Conservation (phyloP, 495 filamentous ascomycete species). For the Talaromyces proteolyticus region DNA sequence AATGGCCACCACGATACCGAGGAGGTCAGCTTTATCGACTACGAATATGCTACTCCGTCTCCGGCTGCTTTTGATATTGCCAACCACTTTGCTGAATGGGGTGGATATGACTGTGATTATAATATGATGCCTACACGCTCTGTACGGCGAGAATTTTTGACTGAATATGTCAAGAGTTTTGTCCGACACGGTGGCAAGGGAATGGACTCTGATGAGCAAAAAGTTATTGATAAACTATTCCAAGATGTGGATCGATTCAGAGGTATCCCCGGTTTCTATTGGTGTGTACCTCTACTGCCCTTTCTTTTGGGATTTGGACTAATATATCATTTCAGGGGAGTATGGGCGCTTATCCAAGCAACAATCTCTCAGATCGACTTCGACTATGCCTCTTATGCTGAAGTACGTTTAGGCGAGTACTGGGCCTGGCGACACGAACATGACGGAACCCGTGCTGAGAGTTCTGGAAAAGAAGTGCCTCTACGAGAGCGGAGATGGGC, state of each 20-base stretch:
- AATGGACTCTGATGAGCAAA: constrained; percentile 39
- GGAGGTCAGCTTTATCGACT: constrained; percentile 89
- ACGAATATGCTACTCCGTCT: constrained; percentile 91
- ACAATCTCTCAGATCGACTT: constrained; percentile 96
- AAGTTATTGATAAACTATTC: constrained; percentile 60
- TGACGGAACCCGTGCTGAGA: constrained; percentile 51
- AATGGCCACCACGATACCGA: constrained; percentile 20
- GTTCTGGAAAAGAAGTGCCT: constrained; percentile 53
- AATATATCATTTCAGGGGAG: constrained; percentile 56
- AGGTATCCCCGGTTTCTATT: constrained; percentile 85
- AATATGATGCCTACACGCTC: constrained; percentile 71
- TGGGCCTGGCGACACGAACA: constrained; percentile 84
- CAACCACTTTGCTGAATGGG: constrained; percentile 99
- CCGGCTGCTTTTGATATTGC: constrained; percentile 97
- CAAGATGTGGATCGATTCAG: constrained; percentile 82
- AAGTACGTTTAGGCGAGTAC: constrained; percentile 84
- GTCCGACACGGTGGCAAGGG: constrained; percentile 27
- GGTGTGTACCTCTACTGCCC: constrained; percentile 27
- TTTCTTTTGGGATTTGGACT: not conserved
- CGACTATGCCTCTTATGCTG: constrained; percentile 90
- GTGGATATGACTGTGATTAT: constrained; percentile 92
- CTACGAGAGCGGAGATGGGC: constrained; percentile 84
- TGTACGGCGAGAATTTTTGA: constrained; percentile 75
- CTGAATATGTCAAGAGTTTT: constrained; percentile 64
- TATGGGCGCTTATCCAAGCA: constrained; percentile 95